Base-by-base conservation (phyloP, 495 filamentous ascomycete genomes). In the Xylaria nigripes region DNA sequence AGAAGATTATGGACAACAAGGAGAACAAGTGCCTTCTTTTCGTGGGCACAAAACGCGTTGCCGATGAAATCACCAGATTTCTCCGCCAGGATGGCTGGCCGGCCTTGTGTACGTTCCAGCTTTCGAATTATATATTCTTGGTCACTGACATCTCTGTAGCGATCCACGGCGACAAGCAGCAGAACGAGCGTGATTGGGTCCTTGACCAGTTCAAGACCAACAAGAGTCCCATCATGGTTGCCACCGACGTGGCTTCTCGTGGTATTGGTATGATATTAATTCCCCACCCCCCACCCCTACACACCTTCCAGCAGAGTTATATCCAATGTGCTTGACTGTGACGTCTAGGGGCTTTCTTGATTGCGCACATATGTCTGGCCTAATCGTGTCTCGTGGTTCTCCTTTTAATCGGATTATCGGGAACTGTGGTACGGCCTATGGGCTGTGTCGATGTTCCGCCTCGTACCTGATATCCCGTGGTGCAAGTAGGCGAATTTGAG, bases 181-280 rank as follows among this genome's bases (percentile, higher is more conserved):
- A 98, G 69, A 94, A 96, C 68, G 93, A 98, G 74, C 90, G 93
- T 76, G 93, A 98, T 76, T 98, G 93, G 93, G 93, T 98, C 62
- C 77, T 98, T 69, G 95, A 96, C 68, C 93, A 98, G 70, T 98
- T 98, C 81, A 98, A 97, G 84, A 90, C 89, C 61, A 91, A 93
- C 74, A 83, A 86, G 70, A 89, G 86, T 65, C 90, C 91, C 42
- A 88, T 98, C 70, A 94, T 98, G 79, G 93, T 98, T 70, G 93
- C 93, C 66, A 98, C 93, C 48, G 93, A 98, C 75, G 93, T 98
- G 62, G 93, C 93, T 66, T 96, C 94, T 55, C 87, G 93, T 80
- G 93, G 93, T 83, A 98, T 98, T 79, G 93, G 93, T 98, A 96
- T 95, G 93, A 94, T 86, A 81, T 78, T 71, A 77, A 45, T 8